Base-by-base conservation (phyloP, 768 basidiomycete species). In the Tephrocybe sp. region DNA sequence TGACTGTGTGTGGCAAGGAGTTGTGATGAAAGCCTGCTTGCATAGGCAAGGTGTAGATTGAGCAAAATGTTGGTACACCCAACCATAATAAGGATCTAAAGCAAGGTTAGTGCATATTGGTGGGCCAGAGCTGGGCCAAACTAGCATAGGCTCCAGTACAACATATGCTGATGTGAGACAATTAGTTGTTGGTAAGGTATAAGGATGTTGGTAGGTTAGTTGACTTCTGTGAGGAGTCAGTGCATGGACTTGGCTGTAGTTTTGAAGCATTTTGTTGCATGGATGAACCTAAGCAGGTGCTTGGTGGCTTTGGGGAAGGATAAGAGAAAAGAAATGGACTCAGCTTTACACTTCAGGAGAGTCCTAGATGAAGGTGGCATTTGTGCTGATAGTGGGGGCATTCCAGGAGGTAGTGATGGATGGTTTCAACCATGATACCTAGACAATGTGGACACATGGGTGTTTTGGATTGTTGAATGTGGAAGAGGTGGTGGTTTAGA, bases 401-500 rank as follows among this genome's bases (percentile, higher is more conserved):
- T 18, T 26, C 13, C 21, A 53, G 38, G 1, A 54, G 18, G 39
- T 44, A 53, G 24, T 53, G 52, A 6, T 9, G 4, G 3, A 47
- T 37, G 7, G 52, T 44, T 19, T 53, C 42, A 6, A 49, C 41
- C 1, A 22, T 49, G 2, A 45, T 15, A 25, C 52, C 52, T 8
- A 16, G 21, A 39, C 62, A 66, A 2, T 40, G 28, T 1, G 57
- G 61, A 44, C 61, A 66, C 15, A 34, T 7, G 0, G 56, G 60
- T 1, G 60, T 40, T 36, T 62, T 47, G 1, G 36, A 26, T 15
- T 36, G 31, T 1, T 40, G 21, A 25, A 65, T 60, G 28, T 45
- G 16, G 41, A 61, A 43, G 1, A 77, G 63, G 56, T 69, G 60
- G 6, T 53, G 27, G 32, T 68, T 63, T 1, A 72, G 61, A 0